Evolutionary conservation across 176 grass and related monocot species (phyloP).

Genomic region (Cenchrus americanus): DNA sequence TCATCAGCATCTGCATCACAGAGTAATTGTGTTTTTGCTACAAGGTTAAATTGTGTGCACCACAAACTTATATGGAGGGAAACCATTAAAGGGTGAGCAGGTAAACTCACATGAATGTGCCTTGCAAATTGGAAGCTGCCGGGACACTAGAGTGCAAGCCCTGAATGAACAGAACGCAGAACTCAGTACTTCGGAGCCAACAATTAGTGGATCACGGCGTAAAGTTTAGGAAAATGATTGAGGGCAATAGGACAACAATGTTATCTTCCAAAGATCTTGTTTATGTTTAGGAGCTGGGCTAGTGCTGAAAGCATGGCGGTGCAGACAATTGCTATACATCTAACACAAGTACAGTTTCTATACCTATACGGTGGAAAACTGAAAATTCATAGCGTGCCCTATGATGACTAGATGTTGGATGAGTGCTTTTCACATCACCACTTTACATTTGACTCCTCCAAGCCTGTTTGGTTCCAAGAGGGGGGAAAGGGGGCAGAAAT

Average conservation of each 20-base stretch:
- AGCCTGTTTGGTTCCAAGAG: neutral
- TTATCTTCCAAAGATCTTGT: neutral
- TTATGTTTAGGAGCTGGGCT: neutral
- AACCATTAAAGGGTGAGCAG: conserved; percentile 19
- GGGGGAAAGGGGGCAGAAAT: too few species aligned
- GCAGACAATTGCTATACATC: neutral
- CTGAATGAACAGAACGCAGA: conserved; percentile 36
- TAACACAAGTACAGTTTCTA: neutral
- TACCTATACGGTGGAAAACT: neutral
- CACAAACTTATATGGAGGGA: conserved; percentile 11
- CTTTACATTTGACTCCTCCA: neutral
- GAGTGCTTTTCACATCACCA: neutral
- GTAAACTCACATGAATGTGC: conserved; percentile 64
- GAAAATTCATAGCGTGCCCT: neutral
- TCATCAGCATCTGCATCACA: conserved; percentile 52
- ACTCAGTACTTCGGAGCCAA: neutral
- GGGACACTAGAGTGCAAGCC: conserved; percentile 44
- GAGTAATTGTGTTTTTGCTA: neutral
- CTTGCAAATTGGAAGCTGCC: conserved; percentile 48
- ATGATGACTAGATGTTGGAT: neutral
- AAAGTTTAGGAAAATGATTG: neutral
- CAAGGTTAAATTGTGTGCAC: conserved; percentile 15
- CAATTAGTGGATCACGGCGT: neutral
- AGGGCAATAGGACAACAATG: neutral
- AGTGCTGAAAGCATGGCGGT: neutral